These are phyloP conservation scores for Sistotremastrum suecicum DNA, from an alignment of 768 basidiomycete genomes.

Conservation along the genomic window DNA sequence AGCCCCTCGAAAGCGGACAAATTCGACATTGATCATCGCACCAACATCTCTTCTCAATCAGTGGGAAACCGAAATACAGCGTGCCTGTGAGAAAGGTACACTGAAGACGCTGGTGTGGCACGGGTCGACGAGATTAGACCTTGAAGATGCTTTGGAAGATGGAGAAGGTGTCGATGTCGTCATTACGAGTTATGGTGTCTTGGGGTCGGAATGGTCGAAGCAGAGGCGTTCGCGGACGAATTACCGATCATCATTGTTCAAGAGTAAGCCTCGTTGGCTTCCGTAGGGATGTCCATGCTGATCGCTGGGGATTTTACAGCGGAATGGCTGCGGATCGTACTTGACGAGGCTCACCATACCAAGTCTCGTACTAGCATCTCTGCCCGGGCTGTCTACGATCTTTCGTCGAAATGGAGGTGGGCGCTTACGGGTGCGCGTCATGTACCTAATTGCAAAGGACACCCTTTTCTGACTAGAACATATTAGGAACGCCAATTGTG, in stretches of 20 bases:
- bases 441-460: no score
- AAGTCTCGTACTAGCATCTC: constrained; percentile 83
- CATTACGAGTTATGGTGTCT: constrained; percentile 82
- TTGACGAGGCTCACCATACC: constrained; percentile 93
- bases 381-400: constrained; percentile 76
- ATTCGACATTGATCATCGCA: constrained; percentile 78
- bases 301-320: constrained; percentile 24
- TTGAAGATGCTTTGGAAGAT: constrained; percentile 43
- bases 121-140: constrained; percentile 68
- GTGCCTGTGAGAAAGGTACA: constrained; percentile 61
- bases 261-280: constrained; percentile 31
- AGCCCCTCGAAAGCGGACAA: constrained; percentile 15
- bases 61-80: constrained; percentile 85
- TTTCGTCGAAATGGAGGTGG: constrained; percentile 73
- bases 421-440: constrained; percentile 56
- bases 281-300: not conserved
- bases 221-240: constrained; percentile 32
- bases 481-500: constrained; percentile 78
- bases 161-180: constrained; percentile 64
- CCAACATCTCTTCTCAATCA: constrained; percentile 86
- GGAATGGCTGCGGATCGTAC: constrained; percentile 67
- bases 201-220: constrained; percentile 80
- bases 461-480: no score
- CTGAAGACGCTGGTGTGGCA: constrained; percentile 71
- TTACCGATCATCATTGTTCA: constrained; percentile 47